A percentile compares a stretch with the other conserved stretches of the same genome.
phyloP scores from a whole-genome alignment of 176 grass and related monocot genomes.

The Tillandsia leiboldiana region DNA sequence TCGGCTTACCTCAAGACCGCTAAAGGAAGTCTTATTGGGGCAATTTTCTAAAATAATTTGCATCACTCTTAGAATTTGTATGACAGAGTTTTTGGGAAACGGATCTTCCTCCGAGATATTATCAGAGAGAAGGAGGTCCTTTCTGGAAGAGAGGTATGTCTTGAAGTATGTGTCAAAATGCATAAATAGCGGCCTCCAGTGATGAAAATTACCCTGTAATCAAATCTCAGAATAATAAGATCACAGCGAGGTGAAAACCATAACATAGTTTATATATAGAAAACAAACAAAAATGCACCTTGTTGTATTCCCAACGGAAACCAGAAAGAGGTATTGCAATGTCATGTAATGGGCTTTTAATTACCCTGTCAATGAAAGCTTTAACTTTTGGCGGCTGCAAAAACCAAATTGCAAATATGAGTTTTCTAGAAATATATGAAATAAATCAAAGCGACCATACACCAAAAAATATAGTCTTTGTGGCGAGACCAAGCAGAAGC shows the following conservation, averaged over 20 bases:
- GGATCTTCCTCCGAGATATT: slow-evolving; percentile 58
- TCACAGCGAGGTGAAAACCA: slow-evolving; percentile 12
- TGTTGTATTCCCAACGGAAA: slow-evolving; percentile 91
- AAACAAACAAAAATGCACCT: slow-evolving; percentile 35
- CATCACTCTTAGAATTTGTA: slow-evolving; percentile 95
- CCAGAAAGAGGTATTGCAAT: slow-evolving; percentile 93
- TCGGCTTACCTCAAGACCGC: slow-evolving; percentile 72
- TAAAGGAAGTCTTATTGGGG: slow-evolving; percentile 76
- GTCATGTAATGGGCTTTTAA: slow-evolving; percentile 90
- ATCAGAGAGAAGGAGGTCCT: slow-evolving; percentile 88
- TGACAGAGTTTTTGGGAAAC: slow-evolving; percentile 73
- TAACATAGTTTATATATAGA: neutral
- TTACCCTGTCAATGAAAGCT: slow-evolving; percentile 93
- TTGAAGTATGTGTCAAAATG: slow-evolving; percentile 97
- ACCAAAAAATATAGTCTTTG: slow-evolving; percentile 8
- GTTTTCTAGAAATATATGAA: slow-evolving; percentile 11
- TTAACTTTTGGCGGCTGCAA: slow-evolving; percentile 92
- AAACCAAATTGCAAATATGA: slow-evolving; percentile 23
- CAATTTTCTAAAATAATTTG: slow-evolving; percentile 96
- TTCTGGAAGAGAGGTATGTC: slow-evolving; percentile 74
- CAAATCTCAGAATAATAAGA: slow-evolving; percentile 14
- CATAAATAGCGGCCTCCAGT: slow-evolving; percentile 93
- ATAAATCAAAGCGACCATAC: neutral
- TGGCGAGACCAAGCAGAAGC: neutral
- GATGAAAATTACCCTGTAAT: slow-evolving; percentile 89